Evolutionary conservation across 345 rosid species (phyloP).

Genomic region (Brassica nigra): DNA sequence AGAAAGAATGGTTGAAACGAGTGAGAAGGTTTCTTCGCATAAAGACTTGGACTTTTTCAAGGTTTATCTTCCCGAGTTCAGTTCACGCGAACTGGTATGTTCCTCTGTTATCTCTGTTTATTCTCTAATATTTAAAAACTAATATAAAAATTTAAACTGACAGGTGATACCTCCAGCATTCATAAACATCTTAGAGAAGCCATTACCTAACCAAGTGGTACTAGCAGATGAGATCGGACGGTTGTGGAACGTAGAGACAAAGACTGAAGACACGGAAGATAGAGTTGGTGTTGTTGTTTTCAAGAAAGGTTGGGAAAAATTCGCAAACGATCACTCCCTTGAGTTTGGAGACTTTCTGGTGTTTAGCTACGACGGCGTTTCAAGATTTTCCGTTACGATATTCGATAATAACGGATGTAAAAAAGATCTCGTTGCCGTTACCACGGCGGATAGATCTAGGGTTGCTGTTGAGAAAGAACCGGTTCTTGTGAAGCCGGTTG

Average conservation of each 20-base stretch:
- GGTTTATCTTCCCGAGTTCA: slow-evolving; percentile 36
- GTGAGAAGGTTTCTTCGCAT: neutral
- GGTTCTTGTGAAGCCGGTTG: neutral
- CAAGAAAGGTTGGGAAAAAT: slow-evolving; percentile 24
- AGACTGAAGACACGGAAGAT: slow-evolving; percentile 13
- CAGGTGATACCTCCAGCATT: slow-evolving; percentile 38
- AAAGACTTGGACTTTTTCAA: slow-evolving; percentile 31
- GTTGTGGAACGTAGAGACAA: slow-evolving; percentile 19
- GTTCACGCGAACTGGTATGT: slow-evolving; percentile 28
- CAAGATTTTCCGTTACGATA: slow-evolving; percentile 21
- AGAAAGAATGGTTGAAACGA: slow-evolving; percentile 15
- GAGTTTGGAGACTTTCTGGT: slow-evolving; percentile 32
- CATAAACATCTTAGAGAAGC: slow-evolving; percentile 24
- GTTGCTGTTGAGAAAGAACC: slow-evolving; percentile 17
- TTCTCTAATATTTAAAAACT: neutral
- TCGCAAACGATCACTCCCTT: slow-evolving; percentile 26
- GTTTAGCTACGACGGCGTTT: slow-evolving; percentile 24
- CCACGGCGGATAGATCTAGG: slow-evolving; percentile 12
- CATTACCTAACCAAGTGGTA: slow-evolving; percentile 18
- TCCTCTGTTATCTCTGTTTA: neutral
- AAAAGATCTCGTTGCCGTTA: neutral
- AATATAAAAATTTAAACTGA: neutral
- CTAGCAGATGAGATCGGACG: slow-evolving; percentile 33
- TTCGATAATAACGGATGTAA: slow-evolving; percentile 28
- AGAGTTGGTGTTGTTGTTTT: slow-evolving; percentile 4